Percentiles rank a stretch among this genome's conserved stretches.
Evolutionary conservation across 129 eudicot genomes (phyloP).

Genomic region (Lactuca sativa): DNA sequence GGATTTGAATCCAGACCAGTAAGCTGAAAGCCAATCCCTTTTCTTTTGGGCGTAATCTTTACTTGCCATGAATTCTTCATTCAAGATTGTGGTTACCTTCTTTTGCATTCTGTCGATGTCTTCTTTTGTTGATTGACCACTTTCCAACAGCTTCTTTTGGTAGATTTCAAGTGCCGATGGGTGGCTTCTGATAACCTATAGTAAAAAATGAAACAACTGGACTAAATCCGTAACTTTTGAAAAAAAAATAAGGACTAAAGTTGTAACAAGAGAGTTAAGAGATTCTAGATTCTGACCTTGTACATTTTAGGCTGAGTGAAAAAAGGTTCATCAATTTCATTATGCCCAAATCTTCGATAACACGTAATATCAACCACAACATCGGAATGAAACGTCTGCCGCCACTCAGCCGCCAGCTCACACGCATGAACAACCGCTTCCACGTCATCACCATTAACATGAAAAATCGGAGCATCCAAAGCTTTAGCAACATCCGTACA

Average conservation of each 20-base stretch:
- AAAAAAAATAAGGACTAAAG: no score
- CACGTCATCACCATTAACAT: conserved; percentile 95
- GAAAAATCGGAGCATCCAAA: conserved; percentile 90
- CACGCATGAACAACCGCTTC: conserved; percentile 92
- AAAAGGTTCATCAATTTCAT: conserved; percentile 96
- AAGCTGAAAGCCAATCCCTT: conserved; percentile 99
- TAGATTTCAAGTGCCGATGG: conserved; percentile 86
- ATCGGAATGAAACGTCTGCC: conserved; percentile 91
- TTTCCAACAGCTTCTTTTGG: conserved; percentile 68
- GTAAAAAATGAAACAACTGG: conserved; percentile 15
- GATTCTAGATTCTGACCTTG: conserved; percentile 46
- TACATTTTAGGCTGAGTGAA: conserved; percentile 98
- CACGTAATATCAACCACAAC: conserved; percentile 94
- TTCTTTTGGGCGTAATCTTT: conserved; percentile 63
- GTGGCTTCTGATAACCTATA: conserved; percentile 75
- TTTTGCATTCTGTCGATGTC: conserved; percentile 65
- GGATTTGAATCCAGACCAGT: conserved; percentile 90
- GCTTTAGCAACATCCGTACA: conserved; percentile 99
- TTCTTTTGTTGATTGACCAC: conserved; percentile 66
- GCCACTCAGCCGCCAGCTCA: conserved; percentile 99
- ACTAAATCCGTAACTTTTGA: background rate
- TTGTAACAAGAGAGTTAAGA: background rate
- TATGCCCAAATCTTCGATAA: conserved; percentile 95
- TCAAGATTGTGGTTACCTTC: conserved; percentile 74
- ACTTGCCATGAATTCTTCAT: conserved; percentile 88